Percentiles rank a stretch among this genome's conserved stretches.
Evolutionary conservation across 2,329 filamentous ascomycete species (phyloP).

Genomic region (Graphium sp.): DNA sequence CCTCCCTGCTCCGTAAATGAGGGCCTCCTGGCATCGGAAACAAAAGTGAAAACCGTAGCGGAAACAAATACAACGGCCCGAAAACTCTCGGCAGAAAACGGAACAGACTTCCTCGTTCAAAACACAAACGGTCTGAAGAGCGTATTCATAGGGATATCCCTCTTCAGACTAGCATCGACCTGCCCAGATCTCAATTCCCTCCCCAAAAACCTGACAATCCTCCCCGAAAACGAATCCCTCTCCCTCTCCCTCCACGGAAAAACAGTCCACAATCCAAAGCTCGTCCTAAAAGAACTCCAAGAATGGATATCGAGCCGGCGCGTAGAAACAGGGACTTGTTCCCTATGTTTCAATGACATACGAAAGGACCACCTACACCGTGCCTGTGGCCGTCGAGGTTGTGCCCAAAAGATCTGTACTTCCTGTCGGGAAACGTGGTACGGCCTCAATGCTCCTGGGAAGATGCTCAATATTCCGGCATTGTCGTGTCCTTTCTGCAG

Average conservation of each 20-base stretch:
- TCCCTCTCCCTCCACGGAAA: slow-evolving; percentile 19
- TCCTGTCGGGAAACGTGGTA: slow-evolving; percentile 25
- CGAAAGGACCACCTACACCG: slow-evolving; percentile 17
- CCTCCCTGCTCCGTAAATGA: no score
- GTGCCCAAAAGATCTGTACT: slow-evolving; percentile 22
- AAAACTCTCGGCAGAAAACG: slow-evolving; percentile 21
- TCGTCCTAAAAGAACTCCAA: slow-evolving; percentile 16
- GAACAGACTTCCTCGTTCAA: slow-evolving; percentile 22
- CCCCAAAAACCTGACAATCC: slow-evolving; percentile 17
- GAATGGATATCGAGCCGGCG: slow-evolving; percentile 18
- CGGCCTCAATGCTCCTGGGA: slow-evolving; percentile 22
- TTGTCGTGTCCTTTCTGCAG: slow-evolving; percentile 33
- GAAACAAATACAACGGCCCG: slow-evolving; percentile 18
- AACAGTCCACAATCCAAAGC: slow-evolving; percentile 19
- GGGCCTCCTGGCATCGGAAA: no score
- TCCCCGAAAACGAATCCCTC: slow-evolving; percentile 9
- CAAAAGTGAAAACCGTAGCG: slow-evolving; percentile 16
- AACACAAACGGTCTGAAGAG: slow-evolving; percentile 16
- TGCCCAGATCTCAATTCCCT: slow-evolving; percentile 16
- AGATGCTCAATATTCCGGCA: slow-evolving; percentile 27
- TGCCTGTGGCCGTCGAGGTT: slow-evolving; percentile 27
- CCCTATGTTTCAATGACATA: slow-evolving; percentile 24
- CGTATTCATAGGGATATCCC: slow-evolving; percentile 19
- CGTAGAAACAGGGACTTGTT: slow-evolving; percentile 20
- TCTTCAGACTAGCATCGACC: slow-evolving; percentile 19